Evolutionary conservation across 306 rosid genomes (phyloP), one percentile per base, ranked within the genome.

Genomic region (Rosa persica): DNA sequence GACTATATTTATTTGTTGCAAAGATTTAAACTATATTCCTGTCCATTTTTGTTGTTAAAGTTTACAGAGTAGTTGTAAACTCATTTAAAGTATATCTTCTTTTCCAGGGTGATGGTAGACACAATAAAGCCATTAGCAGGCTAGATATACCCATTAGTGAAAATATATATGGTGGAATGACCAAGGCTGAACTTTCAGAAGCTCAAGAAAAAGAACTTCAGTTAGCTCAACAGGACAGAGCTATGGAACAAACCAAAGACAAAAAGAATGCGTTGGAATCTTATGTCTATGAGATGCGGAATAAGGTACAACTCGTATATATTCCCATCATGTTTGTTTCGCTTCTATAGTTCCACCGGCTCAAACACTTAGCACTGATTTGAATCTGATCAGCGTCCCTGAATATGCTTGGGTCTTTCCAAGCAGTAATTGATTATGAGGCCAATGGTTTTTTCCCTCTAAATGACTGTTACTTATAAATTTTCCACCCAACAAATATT

Each of bases 221-320:
- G 89, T 83, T 96, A 86, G 88, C 94, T 44, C 86, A 81, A 77
- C 98, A 91, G 81, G 98, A 93, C 85, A 88, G 82, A 80, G 81
- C 77, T 17, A 87, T 96, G 88, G 99, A 96, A 88, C 92, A 70
- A 79, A 92, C 99, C 48, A 96, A 93, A 84, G 89, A 90, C 42
- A 91, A 83, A 91, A 96, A 96, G 89, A 96, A 96, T 69, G 92
- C 86, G 23, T 83, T 96, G 82, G 99, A 96, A 82, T 93, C 99
- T 47, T 96, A 91, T 48, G 98, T 96, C 70, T 96, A 96, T 84
- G 98, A 96, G 27, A 96, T 85, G 92, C 88, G 98, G 81, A 93
- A 83, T 82, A 96, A 96, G 98, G 99, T 96, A 89, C 70, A 46
- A 55, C 52, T 58, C 78, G 52, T 79, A 42, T 80, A 72, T 55